phyloP scores from a whole-genome alignment of 129 eudicot species.

The Saposhnikovia divaricata region DNA sequence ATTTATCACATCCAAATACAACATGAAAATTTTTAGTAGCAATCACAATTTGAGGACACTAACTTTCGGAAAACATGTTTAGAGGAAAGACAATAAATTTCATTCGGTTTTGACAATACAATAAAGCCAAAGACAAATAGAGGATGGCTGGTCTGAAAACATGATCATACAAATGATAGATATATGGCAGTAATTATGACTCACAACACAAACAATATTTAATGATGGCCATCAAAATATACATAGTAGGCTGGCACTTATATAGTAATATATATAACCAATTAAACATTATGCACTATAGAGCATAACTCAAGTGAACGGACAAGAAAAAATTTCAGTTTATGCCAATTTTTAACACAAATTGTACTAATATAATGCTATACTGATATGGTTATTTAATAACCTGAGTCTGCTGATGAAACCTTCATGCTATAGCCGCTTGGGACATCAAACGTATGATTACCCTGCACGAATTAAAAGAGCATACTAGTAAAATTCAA shows the following conservation, averaged over 20 bases:
- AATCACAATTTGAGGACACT: neutral
- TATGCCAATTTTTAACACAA: neutral
- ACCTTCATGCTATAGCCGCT: slow-evolving; percentile 78
- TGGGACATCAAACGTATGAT: slow-evolving; percentile 91
- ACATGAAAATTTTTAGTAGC: neutral
- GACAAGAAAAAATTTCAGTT: neutral
- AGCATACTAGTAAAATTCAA: slow-evolving; percentile 2
- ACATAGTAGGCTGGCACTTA: neutral
- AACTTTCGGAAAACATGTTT: neutral
- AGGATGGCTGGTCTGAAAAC: neutral
- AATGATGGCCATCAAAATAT: neutral
- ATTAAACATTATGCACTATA: neutral
- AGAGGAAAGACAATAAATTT: neutral
- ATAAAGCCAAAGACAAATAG: neutral
- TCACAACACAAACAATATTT: neutral
- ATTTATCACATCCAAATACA: neutral
- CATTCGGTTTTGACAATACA: neutral
- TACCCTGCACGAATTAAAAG: slow-evolving; percentile 55
- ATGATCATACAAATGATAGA: neutral
- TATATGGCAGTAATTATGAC: neutral
- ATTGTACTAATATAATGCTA: neutral
- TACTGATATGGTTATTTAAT: slow-evolving; percentile 1
- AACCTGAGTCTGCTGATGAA: slow-evolving; percentile 73
- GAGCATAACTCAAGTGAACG: neutral
- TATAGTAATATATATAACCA: neutral